Conservation (phyloP, 805 yeast genomes). For the Citeromyces nyonsensis region DNA sequence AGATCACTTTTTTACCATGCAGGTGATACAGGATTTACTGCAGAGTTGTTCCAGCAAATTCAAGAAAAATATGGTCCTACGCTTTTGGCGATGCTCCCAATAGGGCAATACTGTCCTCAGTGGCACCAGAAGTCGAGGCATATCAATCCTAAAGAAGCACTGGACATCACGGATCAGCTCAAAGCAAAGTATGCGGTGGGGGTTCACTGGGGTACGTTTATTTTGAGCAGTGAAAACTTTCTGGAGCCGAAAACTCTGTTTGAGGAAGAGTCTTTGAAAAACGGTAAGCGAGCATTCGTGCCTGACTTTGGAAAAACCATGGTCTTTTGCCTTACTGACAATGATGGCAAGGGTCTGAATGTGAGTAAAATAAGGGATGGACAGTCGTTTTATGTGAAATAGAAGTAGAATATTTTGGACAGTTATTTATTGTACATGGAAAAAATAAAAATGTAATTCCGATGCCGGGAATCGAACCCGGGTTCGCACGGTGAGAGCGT, state of each 20-base stretch:
- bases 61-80: slow-evolving; percentile 50
- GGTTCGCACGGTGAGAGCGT: slow-evolving; percentile 1
- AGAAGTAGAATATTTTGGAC: no score
- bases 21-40: slow-evolving; percentile 88
- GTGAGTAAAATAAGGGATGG: slow-evolving; percentile 5
- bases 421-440: slow-evolving; percentile 2
- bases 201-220: slow-evolving; percentile 94
- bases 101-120: slow-evolving; percentile 90
- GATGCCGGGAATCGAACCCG: slow-evolving; percentile 2
- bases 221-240: slow-evolving; percentile 76
- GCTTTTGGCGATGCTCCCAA: slow-evolving; percentile 63
- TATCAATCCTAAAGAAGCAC: slow-evolving; percentile 65
- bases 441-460: slow-evolving; percentile 3
- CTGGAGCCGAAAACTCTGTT: slow-evolving; percentile 64
- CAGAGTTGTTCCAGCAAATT: slow-evolving; percentile 56
- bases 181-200: slow-evolving; percentile 57
- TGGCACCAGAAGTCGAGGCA: slow-evolving; percentile 93
- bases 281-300: slow-evolving; percentile 26
- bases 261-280: slow-evolving; percentile 28
- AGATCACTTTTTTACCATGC: slow-evolving; percentile 75
- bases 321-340: slow-evolving; percentile 23
- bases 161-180: slow-evolving; percentile 50
- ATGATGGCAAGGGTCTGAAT: slow-evolving; percentile 4
- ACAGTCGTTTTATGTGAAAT: slow-evolving; percentile 6
- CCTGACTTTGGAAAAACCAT: slow-evolving; percentile 72